phyloP scores from a whole-genome alignment of 1,284 basidiomycete genomes.

The Dichomitus squalens region DNA sequence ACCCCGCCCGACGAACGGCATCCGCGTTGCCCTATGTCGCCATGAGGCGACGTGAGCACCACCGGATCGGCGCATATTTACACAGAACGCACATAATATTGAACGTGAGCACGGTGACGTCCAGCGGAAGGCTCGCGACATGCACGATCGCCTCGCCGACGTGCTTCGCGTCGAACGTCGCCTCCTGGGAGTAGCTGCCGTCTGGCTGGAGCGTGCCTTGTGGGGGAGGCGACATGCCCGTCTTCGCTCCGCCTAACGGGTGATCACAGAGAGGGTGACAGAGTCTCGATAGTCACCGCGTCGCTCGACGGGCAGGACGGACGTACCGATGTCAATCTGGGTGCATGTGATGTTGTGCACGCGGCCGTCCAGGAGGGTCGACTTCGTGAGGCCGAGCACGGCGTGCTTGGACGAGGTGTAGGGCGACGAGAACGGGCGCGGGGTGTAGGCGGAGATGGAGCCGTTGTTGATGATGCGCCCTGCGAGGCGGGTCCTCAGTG shows the following conservation, averaged over 20 bases:
- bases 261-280: neutral
- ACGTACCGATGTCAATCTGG: slow-evolving; percentile 77
- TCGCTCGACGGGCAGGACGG: neutral
- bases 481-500: slow-evolving; percentile 24
- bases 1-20: slow-evolving; percentile 31
- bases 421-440: slow-evolving; percentile 65
- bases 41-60: neutral
- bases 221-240: slow-evolving; percentile 24
- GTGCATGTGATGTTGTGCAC: slow-evolving; percentile 74
- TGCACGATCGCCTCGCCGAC: slow-evolving; percentile 74
- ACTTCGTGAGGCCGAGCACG: slow-evolving; percentile 74
- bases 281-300: neutral
- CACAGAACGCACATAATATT: slow-evolving; percentile 67
- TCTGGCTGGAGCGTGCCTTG: slow-evolving; percentile 68
- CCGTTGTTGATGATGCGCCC: slow-evolving; percentile 86
- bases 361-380: slow-evolving; percentile 76
- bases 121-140: slow-evolving; percentile 66
- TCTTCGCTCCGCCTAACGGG: slow-evolving; percentile 15
- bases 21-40: slow-evolving; percentile 29
- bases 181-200: slow-evolving; percentile 61
- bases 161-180: slow-evolving; percentile 67
- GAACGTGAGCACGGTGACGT: slow-evolving; percentile 71
- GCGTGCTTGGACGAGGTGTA: slow-evolving; percentile 84
- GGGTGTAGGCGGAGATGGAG: slow-evolving; percentile 74
- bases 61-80: neutral